A percentile compares a stretch with the other conserved stretches of the same genome.
These are phyloP conservation scores for Daedaleopsis nitida DNA, from an alignment of 768 basidiomycete species.

Conservation along the genomic window DNA sequence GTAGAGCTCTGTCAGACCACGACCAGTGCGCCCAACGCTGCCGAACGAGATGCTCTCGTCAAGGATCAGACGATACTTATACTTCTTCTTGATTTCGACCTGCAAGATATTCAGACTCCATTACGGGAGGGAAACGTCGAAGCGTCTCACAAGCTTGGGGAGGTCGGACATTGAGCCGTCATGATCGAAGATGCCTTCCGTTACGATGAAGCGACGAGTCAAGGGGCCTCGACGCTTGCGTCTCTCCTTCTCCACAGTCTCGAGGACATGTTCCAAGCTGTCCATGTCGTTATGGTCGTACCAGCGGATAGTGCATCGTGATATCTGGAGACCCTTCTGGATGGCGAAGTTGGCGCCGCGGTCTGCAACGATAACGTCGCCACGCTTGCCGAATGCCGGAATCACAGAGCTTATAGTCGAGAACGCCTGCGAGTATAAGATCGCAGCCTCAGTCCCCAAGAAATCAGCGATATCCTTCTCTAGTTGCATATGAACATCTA, in stretches of 20 bases:
- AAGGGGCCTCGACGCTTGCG: slow-evolving; percentile 80
- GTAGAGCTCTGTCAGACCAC: slow-evolving; percentile 93
- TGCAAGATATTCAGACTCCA: slow-evolving; percentile 31
- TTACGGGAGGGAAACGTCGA: slow-evolving; percentile 1
- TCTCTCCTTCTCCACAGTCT: slow-evolving; percentile 83
- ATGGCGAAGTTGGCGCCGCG: slow-evolving; percentile 95
- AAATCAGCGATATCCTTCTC: slow-evolving; percentile 92
- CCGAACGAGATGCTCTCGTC: slow-evolving; percentile 97
- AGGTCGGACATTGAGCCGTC: slow-evolving; percentile 92
- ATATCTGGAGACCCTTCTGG: slow-evolving; percentile 94
- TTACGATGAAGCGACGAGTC: slow-evolving; percentile 92
- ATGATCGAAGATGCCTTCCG: slow-evolving; percentile 95
- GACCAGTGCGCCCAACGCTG: slow-evolving; percentile 87
- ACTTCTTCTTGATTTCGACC: slow-evolving; percentile 94
- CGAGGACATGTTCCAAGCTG: slow-evolving; percentile 86
- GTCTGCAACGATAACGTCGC: slow-evolving; percentile 98
- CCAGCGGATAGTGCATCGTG: slow-evolving; percentile 89
- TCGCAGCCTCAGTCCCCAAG: slow-evolving; percentile 83
- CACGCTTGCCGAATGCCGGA: slow-evolving; percentile 96
- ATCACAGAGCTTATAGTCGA: slow-evolving; percentile 92
- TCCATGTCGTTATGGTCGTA: slow-evolving; percentile 95
- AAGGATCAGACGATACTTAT: slow-evolving; percentile 93
- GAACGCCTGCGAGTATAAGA: slow-evolving; percentile 94
- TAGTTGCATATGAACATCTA: slow-evolving; percentile 89
- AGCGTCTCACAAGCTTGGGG: slow-evolving; percentile 74